phyloP scores from a whole-genome alignment of 163 green algal species.

The Smithsoniella earleae region DNA sequence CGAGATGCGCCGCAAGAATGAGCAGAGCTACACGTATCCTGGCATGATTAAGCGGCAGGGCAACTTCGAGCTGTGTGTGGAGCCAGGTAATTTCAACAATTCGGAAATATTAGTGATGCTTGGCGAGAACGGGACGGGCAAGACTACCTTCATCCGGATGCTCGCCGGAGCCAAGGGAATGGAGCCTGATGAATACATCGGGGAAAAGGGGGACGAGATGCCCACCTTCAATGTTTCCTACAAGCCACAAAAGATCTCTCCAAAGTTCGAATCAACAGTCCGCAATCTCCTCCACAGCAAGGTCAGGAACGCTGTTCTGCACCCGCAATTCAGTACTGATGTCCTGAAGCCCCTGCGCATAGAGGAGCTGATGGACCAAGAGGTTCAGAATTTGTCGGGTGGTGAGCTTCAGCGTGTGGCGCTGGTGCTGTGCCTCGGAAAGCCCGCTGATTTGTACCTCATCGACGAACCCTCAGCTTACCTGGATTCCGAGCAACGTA shows the following conservation, averaged over 20 bases:
- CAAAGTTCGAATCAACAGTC: constrained; percentile 91
- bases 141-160: constrained; percentile 99
- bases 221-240: constrained; percentile 85
- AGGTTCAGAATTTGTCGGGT: constrained; percentile 85
- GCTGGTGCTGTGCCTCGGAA: constrained; percentile 84
- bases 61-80: constrained; percentile 63
- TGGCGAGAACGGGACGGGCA: constrained; percentile 96
- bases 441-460: constrained; percentile 95
- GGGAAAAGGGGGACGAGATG: constrained; percentile 35
- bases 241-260: constrained; percentile 99
- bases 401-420: constrained; percentile 89
- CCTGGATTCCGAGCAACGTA: constrained; percentile 96
- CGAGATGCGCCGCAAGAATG: constrained; percentile 4
- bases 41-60: constrained; percentile 84
- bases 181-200: constrained; percentile 32
- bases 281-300: constrained; percentile 91
- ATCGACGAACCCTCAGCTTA: constrained; percentile 96
- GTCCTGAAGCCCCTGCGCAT: constrained; percentile 87
- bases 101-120: constrained; percentile 96
- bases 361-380: constrained; percentile 81
- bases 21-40: constrained; percentile 78
- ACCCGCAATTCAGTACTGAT: constrained; percentile 79
- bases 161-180: constrained; percentile 65
- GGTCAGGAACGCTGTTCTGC: constrained; percentile 78
- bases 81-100: constrained; percentile 89